Evolutionary conservation across 306 rosid species (phyloP).

Genomic region (Pterocarpus macrocarpus): DNA sequence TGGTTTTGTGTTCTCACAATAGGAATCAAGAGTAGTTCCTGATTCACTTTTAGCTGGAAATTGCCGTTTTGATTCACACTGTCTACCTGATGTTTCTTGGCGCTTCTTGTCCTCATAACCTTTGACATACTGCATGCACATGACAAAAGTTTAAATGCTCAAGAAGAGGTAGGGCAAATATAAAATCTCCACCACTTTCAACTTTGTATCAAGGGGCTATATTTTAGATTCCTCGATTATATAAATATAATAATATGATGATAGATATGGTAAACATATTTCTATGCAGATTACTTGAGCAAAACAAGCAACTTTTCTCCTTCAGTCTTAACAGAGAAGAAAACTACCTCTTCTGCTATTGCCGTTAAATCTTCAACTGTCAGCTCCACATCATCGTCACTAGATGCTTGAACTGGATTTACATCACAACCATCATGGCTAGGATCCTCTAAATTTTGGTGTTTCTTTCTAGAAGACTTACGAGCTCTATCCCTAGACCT

Average conservation of each 20-base stretch:
- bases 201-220: constrained; percentile 23
- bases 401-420: constrained; percentile 45
- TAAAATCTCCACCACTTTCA: constrained; percentile 14
- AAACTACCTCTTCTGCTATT: constrained; percentile 81
- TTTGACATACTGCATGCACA: constrained; percentile 68
- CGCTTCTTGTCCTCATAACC: constrained; percentile 51
- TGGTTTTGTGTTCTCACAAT: constrained; percentile 41
- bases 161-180: constrained; percentile 11
- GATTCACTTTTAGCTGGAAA: constrained; percentile 41
- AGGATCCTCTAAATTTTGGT: constrained; percentile 43
- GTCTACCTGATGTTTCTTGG: constrained; percentile 41
- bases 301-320: background rate
- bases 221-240: background rate
- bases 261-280: constrained; percentile 29
- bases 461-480: constrained; percentile 46
- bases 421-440: constrained; percentile 43
- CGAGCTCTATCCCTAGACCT: constrained; percentile 38
- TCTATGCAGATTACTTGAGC: constrained; percentile 29
- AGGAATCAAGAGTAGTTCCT: constrained; percentile 47
- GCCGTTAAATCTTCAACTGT: constrained; percentile 75
- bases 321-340: constrained; percentile 27
- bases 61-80: constrained; percentile 47
- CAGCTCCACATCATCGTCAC: constrained; percentile 64
- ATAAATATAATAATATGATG: constrained; percentile 6
- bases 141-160: constrained; percentile 14